phyloP scores from a whole-genome alignment of 129 eudicot species.

The Pittosporum tobira region DNA sequence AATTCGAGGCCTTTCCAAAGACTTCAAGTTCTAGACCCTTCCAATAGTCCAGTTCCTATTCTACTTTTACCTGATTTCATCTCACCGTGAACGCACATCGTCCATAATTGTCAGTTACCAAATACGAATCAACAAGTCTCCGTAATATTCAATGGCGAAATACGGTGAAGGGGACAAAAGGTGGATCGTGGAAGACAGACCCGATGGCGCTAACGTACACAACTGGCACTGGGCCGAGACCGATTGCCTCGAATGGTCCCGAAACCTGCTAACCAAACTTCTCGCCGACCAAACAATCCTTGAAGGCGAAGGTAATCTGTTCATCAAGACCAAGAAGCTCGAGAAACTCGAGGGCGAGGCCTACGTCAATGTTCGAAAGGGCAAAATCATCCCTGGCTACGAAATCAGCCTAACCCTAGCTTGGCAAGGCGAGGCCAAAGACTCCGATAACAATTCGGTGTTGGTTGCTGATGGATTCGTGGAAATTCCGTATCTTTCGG shows the following conservation, averaged over 20 bases:
- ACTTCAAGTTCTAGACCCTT: too few relatives aligned
- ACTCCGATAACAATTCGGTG: slow-evolving; percentile 29
- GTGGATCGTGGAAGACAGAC: slow-evolving; percentile 97
- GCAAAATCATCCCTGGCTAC: slow-evolving; percentile 91
- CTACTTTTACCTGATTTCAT: too few relatives aligned
- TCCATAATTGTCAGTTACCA: too few relatives aligned
- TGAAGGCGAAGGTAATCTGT: slow-evolving; percentile 63
- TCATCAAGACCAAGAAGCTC: slow-evolving; percentile 38
- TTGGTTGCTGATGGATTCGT: slow-evolving; percentile 42
- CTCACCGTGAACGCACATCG: too few relatives aligned
- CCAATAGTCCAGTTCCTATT: too few relatives aligned
- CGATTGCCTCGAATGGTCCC: slow-evolving; percentile 77
- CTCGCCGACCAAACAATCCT: slow-evolving; percentile 44
- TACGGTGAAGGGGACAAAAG: slow-evolving; percentile 93
- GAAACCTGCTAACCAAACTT: slow-evolving; percentile 32
- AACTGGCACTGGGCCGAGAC: slow-evolving; percentile 99
- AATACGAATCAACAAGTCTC: too few relatives aligned
- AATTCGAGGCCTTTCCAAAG: too few relatives aligned
- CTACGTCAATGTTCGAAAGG: slow-evolving; percentile 83
- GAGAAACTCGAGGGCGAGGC: slow-evolving; percentile 84
- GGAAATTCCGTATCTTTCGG: slow-evolving; percentile 75
- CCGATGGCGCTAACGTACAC: slow-evolving; percentile 98
- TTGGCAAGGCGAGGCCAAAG: slow-evolving; percentile 67
- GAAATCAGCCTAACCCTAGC: slow-evolving; percentile 46
- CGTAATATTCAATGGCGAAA: slow-evolving; percentile 76